These are phyloP conservation scores for Lizanozyma gosingica DNA, from an alignment of 1,139 yeast genomes.

Conservation along the genomic window DNA sequence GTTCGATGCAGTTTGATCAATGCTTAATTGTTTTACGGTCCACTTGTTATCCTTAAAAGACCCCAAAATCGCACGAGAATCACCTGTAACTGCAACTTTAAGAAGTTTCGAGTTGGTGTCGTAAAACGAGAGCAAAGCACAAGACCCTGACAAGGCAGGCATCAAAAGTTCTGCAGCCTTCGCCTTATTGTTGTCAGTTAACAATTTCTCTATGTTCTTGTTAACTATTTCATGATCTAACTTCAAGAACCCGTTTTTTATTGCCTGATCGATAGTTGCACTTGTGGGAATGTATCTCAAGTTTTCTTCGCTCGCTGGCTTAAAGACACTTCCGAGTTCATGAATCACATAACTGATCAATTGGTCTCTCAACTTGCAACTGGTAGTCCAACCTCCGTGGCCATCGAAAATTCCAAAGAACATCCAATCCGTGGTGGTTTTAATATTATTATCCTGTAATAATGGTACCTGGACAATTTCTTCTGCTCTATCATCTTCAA, in stretches of 20 bases:
- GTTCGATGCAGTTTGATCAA: slow-evolving; percentile 93
- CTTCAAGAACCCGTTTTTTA: slow-evolving; percentile 69
- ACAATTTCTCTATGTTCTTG: slow-evolving; percentile 58
- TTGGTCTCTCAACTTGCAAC: slow-evolving; percentile 72
- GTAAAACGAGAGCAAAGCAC: slow-evolving; percentile 82
- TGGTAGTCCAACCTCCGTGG: slow-evolving; percentile 94
- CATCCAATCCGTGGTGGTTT: slow-evolving; percentile 74
- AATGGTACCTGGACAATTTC: slow-evolving; percentile 77
- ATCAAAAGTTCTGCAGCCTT: slow-evolving; percentile 68
- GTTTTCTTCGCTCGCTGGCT: slow-evolving; percentile 42
- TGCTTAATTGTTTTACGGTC: slow-evolving; percentile 80
- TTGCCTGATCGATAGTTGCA: slow-evolving; percentile 69
- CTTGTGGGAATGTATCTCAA: slow-evolving; percentile 51
- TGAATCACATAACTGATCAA: slow-evolving; percentile 68
- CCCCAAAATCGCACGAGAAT: slow-evolving; percentile 87
- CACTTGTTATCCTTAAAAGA: slow-evolving; percentile 63
- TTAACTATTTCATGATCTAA: slow-evolving; percentile 84
- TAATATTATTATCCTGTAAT: slow-evolving; percentile 42
- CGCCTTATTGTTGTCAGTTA: slow-evolving; percentile 45
- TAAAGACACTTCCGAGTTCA: slow-evolving; percentile 64
- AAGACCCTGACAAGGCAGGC: slow-evolving; percentile 94
- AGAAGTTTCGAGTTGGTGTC: slow-evolving; percentile 65
- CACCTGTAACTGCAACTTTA: slow-evolving; percentile 94
- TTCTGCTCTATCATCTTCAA: slow-evolving; percentile 90
- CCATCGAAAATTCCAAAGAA: slow-evolving; percentile 97